Base-by-base conservation (phyloP, 805 yeast genomes). In the Saturnispora galanensis region DNA sequence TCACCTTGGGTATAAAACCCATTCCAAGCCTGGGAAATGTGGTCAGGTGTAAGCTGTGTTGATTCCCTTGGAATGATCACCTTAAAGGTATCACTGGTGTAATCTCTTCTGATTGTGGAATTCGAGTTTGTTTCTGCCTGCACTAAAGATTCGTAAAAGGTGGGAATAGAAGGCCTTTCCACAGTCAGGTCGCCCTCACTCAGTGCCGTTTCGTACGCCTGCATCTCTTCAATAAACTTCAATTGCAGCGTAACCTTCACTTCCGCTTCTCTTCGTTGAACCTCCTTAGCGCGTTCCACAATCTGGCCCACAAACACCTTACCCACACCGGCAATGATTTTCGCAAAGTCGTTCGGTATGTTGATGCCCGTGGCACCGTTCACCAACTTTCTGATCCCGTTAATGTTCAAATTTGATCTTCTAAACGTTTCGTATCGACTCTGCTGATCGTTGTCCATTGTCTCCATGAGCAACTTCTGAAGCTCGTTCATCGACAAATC, bases 301-400 rank as follows among this genome's bases (percentile, higher is more conserved):
- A 89, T 74, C 54, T 89, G 97, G 10, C 96, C 95, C n/a, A 88
- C 73, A 58, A 85, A 81, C 53, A 86, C 84, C 58, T 89, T 89
- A 2, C 95, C 84, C 45, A 87, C 73, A 60, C 96, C 96, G 5
- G 90, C 84, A 39, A 89, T 62, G 8, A 87, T 80, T 43, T 85
- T 79, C 0, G 95, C 84, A 17, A 87, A 81, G 49, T 83, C 84
- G 47, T 76, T 84, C 2, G 90, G 80, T 10, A 88, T 78, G 38
- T 81, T 77, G 58, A 88, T 95, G 36, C 87, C 88, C 40, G 86
- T 67, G 0, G 84, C 82, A 26, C 83, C 75, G 53, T 82, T 80
- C 10, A 94, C 89, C 18, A 88, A 67, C 58, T 84, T 84, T 60
- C 83, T 84, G 9, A 90, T 83, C 3, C 89, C 84, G 3, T 79